Conservation (phyloP, 345 rosid species). For the Citrus cavaleriei region DNA sequence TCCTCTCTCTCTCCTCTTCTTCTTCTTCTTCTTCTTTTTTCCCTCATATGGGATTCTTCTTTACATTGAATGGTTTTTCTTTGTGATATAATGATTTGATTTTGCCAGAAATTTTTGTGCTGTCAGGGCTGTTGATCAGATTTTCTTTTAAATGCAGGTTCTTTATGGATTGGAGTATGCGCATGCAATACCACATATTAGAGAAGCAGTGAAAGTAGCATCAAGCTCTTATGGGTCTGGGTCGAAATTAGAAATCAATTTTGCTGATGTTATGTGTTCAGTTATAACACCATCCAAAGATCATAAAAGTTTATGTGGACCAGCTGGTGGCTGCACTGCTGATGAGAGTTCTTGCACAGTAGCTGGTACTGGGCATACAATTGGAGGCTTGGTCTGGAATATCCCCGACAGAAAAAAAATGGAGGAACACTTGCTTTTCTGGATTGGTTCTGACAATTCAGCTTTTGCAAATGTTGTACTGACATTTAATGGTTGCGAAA, state of each 20-base stretch:
- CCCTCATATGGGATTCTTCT: neutral
- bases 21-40: too few species aligned
- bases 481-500: slow-evolving; percentile 76
- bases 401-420: slow-evolving; percentile 54
- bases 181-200: slow-evolving; percentile 46
- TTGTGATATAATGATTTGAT: neutral
- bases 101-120: neutral
- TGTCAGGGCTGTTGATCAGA: neutral
- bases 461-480: slow-evolving; percentile 81
- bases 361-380: slow-evolving; percentile 30
- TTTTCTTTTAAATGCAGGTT: slow-evolving; percentile 40
- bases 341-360: slow-evolving; percentile 20
- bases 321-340: slow-evolving; percentile 15
- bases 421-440: slow-evolving; percentile 68
- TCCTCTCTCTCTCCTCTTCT: too few species aligned
- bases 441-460: slow-evolving; percentile 75
- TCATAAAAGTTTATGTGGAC: slow-evolving; percentile 23
- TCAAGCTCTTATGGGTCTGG: slow-evolving; percentile 19
- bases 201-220: slow-evolving; percentile 40
- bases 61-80: neutral
- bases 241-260: slow-evolving; percentile 26
- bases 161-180: slow-evolving; percentile 91
- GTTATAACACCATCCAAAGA: slow-evolving; percentile 44
- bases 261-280: slow-evolving; percentile 59
- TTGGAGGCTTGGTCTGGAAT: slow-evolving; percentile 84